Evolutionary conservation across 257 asterid genomes (phyloP), one percentile per base, ranked within the genome.

Genomic region (Ocimum tenuiflorum): DNA sequence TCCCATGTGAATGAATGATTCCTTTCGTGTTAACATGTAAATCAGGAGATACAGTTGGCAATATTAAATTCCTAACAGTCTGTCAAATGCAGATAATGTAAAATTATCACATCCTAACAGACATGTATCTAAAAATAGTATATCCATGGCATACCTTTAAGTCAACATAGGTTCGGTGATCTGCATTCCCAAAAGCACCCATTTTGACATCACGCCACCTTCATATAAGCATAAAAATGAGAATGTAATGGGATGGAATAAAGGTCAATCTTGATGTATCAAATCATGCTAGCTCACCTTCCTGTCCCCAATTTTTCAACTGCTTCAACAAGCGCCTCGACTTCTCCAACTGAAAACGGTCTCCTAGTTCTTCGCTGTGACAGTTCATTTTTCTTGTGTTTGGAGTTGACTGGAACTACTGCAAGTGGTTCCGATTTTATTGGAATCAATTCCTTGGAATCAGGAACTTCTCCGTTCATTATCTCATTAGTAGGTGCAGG

Each of bases 181-280:
- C 94, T 41, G 95, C 99, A 71, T 77, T 58, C 75, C 87, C 96
- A 64, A 92, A 92, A 68, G 99, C 87, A 52, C 94, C 80, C 70
- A 89, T 80, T 78, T 92, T 92, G 24, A 92, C 91, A 66, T 92
- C 97, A 10, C 99, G 97, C 99, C 99, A 92, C 87, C 97, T 90
- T 89, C 74, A 73, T 42, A 33, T 58, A 55, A 3, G 22, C 13
- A 51, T 3, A 50, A 17, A 20, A 13, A 23, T 22, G 5, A 41
- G 8, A 58, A 70, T 27, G 7, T 33, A 38, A 42, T 2, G 61
- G n/a, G 31, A 35, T n/a, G 46, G 51, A 71, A 31, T 43, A 43
- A 2, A 11, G 29, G 18, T 6, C 20, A 52, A 36, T 17, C 3
- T 31, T 24, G 45, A 18, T 12, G 48, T 1, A 9, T 0, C 8